Base-by-base conservation (phyloP, 2,329 filamentous ascomycete genomes). In the Coleophoma eucalyptorum region DNA sequence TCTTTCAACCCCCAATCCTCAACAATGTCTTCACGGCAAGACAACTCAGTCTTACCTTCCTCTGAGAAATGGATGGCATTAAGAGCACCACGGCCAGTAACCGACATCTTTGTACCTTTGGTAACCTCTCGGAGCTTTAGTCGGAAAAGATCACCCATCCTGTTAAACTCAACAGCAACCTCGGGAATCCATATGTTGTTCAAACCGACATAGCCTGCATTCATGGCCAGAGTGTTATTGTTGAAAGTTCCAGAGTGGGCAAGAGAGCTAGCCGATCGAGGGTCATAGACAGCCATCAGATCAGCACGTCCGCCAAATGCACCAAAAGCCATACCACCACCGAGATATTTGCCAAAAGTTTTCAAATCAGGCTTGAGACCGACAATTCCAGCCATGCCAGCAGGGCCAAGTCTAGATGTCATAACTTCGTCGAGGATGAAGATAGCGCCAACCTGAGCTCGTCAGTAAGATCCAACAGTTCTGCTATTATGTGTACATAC, bases 401-500 rank as follows among this genome's bases (percentile, higher is more conserved):
- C 67, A 2, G 68, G 68, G 33, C 71, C 65, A 34, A 87, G 65
- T 4, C 84, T 73, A 2, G 79, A 83, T 0, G 84, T 87, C 76
- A 87, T 84, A 11, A 89, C 84, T 65, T 89, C 86, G 63, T 89
- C 86, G n/a, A 87, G 69, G 37, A 89, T 81, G 55, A 89, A 75
- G 2, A 89, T 52, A 0, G 79, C 78, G 2, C 76, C 77, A 1
- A 69, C 20, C 38, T 33, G 38, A 32, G 21, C 31, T 11, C 12
- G 2, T 34, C 19, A 20, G 31, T 18, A 12, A 32, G 7, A 47
- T 7, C 2, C 4, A 21, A 15, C 16, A 37, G 11, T 38, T 31
- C 5, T 15, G 12, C n/a, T 1, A 18, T 37, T 18, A 20, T 18
- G 19, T 26, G 2, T 8, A 26, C 46, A 51, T 20, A 50, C 32